These are phyloP conservation scores for Athelia sp. DNA, from an alignment of 1,284 basidiomycete genomes.

Conservation along the genomic window DNA sequence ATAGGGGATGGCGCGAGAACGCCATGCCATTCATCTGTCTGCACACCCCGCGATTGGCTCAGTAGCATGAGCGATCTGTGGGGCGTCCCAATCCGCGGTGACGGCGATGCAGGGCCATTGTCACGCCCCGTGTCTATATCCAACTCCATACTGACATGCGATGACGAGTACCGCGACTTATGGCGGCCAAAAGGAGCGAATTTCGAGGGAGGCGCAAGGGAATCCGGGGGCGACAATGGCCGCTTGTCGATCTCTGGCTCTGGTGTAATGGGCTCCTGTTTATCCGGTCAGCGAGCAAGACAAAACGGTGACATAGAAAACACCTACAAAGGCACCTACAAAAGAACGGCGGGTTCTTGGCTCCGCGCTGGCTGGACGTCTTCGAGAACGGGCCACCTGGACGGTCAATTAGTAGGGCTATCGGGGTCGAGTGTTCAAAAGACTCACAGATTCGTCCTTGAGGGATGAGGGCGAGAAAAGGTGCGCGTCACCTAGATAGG, in stretches of 20 bases:
- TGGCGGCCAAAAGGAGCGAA: constrained; percentile 36
- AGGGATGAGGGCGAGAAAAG: constrained; percentile 24
- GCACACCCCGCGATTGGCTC: constrained; percentile 64
- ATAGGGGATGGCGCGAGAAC: constrained; percentile 23
- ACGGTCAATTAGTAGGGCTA: constrained; percentile 1
- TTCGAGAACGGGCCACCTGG: constrained; percentile 11
- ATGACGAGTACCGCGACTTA: constrained; percentile 28
- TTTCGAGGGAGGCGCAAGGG: constrained; percentile 38
- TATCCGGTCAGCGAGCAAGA: no score
- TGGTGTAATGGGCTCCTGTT: constrained; percentile 60
- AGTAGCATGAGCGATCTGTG: constrained; percentile 53
- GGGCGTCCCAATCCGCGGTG: constrained; percentile 34
- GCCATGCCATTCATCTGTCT: constrained; percentile 54
- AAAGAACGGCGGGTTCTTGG: constrained; percentile 29
- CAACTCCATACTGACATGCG: constrained; percentile 31
- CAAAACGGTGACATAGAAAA: constrained; percentile 3
- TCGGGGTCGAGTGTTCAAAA: constrained; percentile 1
- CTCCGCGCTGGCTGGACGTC: constrained; percentile 26
- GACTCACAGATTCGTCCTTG: constrained; percentile 30
- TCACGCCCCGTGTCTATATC: constrained; percentile 43
- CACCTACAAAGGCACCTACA: constrained; percentile 26
- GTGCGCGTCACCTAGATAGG: no score
- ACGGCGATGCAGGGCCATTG: constrained; percentile 26
- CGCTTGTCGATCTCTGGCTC: constrained; percentile 47
- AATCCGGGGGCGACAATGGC: constrained; percentile 54